Evolutionary conservation across 352 stramenopile genomes (phyloP).

Genomic region (Aphanomyces astaci): DNA sequence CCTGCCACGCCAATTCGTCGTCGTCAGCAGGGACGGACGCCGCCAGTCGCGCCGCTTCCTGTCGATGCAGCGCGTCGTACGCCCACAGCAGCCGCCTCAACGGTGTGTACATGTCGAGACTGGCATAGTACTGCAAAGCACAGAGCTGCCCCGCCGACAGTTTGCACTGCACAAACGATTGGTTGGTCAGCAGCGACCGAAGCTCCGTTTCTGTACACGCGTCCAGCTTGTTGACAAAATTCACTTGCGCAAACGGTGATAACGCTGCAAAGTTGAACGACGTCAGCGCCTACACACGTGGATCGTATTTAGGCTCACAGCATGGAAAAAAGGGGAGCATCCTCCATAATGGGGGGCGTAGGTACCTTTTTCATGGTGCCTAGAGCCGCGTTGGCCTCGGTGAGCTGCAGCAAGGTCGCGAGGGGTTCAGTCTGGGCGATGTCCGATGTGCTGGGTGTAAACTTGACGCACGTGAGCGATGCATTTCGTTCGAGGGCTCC

Average conservation of each 20-base stretch:
- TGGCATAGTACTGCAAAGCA: constrained; percentile 45
- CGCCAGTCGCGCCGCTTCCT: constrained; percentile 17
- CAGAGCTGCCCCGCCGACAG: constrained; percentile 32
- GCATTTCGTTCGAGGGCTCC: constrained; percentile 42
- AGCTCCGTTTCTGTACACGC: constrained; percentile 52
- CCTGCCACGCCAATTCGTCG: constrained; percentile 56
- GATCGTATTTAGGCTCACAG: not conserved
- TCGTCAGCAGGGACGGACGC: constrained; percentile 27
- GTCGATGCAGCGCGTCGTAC: constrained; percentile 35
- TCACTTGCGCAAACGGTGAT: constrained; percentile 41
- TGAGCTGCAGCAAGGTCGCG: constrained; percentile 27
- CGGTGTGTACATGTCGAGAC: constrained; percentile 39
- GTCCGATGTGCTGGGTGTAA: constrained; percentile 26
- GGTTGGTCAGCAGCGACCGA: constrained; percentile 32
- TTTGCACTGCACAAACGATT: constrained; percentile 34
- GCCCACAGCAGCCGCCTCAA: constrained; percentile 58
- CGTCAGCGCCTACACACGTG: not conserved
- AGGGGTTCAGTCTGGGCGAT: constrained; percentile 32
- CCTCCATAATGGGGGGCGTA: not conserved
- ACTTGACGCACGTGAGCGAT: constrained; percentile 27
- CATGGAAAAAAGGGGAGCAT: too few species aligned
- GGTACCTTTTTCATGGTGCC: constrained; percentile 26
- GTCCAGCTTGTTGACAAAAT: constrained; percentile 60
- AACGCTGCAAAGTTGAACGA: constrained; percentile 34
- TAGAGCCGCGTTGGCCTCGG: constrained; percentile 40